These are phyloP conservation scores for Agaricus blazei DNA, from an alignment of 768 basidiomycete species.

Conservation along the genomic window DNA sequence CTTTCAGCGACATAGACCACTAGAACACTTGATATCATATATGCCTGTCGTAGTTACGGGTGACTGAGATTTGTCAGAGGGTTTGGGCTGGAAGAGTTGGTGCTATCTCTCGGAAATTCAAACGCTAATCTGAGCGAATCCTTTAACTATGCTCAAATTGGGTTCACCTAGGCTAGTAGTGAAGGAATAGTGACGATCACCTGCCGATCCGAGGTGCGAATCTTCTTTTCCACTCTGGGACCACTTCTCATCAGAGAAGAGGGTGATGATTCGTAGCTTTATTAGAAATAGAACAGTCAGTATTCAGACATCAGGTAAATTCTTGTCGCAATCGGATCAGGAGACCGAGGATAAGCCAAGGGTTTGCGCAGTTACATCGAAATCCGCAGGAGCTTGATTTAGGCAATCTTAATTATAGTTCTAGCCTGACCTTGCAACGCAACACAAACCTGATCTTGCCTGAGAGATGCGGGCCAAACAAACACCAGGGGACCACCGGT, in stretches of 20 bases:
- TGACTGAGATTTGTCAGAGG: no score
- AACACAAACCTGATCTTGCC: neutral
- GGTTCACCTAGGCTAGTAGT: no score
- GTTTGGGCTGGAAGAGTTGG: no score
- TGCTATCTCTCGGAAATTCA: no score
- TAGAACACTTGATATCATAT: no score
- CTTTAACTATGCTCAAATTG: no score
- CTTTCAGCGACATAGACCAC: no score
- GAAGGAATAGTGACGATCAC: no score
- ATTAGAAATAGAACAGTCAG: neutral
- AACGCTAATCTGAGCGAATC: no score
- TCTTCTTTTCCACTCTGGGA: constrained; percentile 16
- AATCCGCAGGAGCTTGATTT: constrained; percentile 14
- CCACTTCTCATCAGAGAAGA: constrained; percentile 15
- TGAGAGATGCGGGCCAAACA: constrained; percentile 13
- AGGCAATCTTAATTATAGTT: neutral
- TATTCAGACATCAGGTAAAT: no score
- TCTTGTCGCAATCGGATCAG: constrained; percentile 31
- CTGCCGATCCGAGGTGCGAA: neutral
- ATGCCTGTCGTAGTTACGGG: no score
- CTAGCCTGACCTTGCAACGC: no score
- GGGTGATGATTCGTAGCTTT: constrained; percentile 10
- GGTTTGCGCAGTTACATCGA: constrained; percentile 22
- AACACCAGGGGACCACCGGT: constrained; percentile 15
- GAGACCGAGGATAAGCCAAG: constrained; percentile 35